Evolutionary conservation across 2,329 filamentous ascomycete genomes (phyloP).

Genomic region (Cytospora mali): DNA sequence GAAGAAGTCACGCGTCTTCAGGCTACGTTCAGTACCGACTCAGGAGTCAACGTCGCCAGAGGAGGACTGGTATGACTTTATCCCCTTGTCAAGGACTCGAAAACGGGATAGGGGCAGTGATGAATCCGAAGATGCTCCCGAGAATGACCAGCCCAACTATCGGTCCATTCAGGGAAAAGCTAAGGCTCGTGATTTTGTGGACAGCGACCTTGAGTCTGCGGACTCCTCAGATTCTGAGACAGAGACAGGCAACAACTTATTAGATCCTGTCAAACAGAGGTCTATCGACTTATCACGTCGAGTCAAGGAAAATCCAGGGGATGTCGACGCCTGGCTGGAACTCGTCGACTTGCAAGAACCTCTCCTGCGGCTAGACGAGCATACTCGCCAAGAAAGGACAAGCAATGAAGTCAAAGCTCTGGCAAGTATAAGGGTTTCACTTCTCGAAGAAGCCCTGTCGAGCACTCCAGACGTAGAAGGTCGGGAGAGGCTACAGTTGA

Average conservation of each 20-base stretch:
- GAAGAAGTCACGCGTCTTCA: slow-evolving; percentile 44
- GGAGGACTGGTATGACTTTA: slow-evolving; percentile 44
- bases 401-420: slow-evolving; percentile 67
- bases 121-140: slow-evolving; percentile 42
- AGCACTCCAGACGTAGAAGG: slow-evolving; percentile 51
- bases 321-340: slow-evolving; percentile 74
- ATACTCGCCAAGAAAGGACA: slow-evolving; percentile 49
- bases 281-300: slow-evolving; percentile 64
- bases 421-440: slow-evolving; percentile 76
- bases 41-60: slow-evolving; percentile 9
- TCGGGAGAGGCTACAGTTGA: slow-evolving; percentile 64
- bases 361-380: slow-evolving; percentile 57
- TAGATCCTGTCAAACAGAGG: slow-evolving; percentile 53
- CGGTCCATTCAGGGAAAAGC: slow-evolving; percentile 67
- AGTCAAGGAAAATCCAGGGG: slow-evolving; percentile 66
- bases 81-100: slow-evolving; percentile 47
- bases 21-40: slow-evolving; percentile 36
- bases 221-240: slow-evolving; percentile 47
- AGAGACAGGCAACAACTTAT: slow-evolving; percentile 37
- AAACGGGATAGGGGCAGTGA: slow-evolving; percentile 40
- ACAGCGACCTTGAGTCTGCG: slow-evolving; percentile 54
- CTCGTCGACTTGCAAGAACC: slow-evolving; percentile 78
- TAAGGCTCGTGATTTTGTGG: slow-evolving; percentile 51
- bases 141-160: slow-evolving; percentile 57
- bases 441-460: slow-evolving; percentile 76